These are phyloP conservation scores for Pichia cactophila DNA, from an alignment of 1,139 yeast genomes.

Conservation along the genomic window DNA sequence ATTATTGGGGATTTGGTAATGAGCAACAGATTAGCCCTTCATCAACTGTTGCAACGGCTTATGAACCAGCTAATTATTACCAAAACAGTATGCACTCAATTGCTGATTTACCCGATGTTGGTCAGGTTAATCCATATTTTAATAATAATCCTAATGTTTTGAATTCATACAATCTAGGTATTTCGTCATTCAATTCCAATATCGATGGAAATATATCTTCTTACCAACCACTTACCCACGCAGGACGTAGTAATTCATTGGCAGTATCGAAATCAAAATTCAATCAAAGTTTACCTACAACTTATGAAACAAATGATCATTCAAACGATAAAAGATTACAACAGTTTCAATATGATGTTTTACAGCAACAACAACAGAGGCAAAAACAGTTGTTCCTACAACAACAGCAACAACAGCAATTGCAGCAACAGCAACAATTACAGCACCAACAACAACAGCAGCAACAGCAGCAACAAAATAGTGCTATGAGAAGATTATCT, in stretches of 20 bases:
- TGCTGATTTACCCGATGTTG: conserved; percentile 4
- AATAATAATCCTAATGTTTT: not conserved
- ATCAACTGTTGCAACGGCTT: not conserved
- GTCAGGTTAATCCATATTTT: not conserved
- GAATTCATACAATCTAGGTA: not conserved
- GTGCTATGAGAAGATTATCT: conserved; percentile 4
- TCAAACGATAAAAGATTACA: not conserved
- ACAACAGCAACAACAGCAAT: conserved; percentile 6
- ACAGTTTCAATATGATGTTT: not conserved
- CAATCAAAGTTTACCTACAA: conserved; percentile 35
- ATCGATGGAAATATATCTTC: not conserved
- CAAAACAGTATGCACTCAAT: conserved; percentile 8
- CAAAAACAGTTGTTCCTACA: conserved; percentile 2
- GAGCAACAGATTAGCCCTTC: not conserved
- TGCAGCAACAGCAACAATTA: not conserved
- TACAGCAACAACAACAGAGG: not conserved
- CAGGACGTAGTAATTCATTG: conserved; percentile 9
- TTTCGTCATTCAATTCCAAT: not conserved
- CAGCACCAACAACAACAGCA: not conserved
- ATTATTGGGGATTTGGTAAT: conserved; percentile 7
- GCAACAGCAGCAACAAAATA: not conserved
- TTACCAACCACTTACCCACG: conserved; percentile 1
- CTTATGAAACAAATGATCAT: conserved; percentile 37
- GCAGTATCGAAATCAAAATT: conserved; percentile 15
- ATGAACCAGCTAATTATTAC: not conserved